A percentile compares a stretch with the other conserved stretches of the same genome.
These are phyloP conservation scores for Boletus subcaerulescens DNA, from an alignment of 768 basidiomycete genomes.

Conservation along the genomic window DNA sequence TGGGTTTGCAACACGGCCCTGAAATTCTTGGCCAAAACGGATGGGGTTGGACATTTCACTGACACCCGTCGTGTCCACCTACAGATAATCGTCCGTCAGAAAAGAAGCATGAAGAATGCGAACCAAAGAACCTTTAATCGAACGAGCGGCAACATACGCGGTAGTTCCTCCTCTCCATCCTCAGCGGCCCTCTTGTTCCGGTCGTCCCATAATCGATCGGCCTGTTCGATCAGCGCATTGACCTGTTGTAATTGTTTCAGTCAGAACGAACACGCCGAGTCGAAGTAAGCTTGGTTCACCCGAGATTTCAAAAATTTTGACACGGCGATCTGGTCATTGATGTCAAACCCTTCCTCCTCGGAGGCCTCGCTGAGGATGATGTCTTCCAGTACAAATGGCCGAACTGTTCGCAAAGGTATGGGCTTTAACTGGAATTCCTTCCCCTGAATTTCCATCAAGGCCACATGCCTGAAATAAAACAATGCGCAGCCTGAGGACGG, in stretches of 20 bases:
- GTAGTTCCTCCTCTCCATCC: conserved; percentile 59
- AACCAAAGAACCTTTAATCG: conserved; percentile 65
- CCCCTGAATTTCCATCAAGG: conserved; percentile 81
- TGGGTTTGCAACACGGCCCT: conserved; percentile 89
- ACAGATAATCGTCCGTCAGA: not conserved
- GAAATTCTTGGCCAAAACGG: conserved; percentile 94
- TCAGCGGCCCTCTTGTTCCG: conserved; percentile 42
- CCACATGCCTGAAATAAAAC: conserved; percentile 69
- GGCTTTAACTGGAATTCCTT: conserved; percentile 86
- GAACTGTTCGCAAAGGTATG: conserved; percentile 84
- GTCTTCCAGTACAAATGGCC: conserved; percentile 91
- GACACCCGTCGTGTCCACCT: conserved; percentile 91
- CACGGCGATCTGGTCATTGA: conserved; percentile 80
- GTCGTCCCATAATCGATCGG: conserved; percentile 42
- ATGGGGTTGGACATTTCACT: conserved; percentile 93
- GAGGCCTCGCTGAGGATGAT: conserved; percentile 71
- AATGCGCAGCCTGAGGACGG: not conserved
- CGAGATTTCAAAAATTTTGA: conserved; percentile 73
- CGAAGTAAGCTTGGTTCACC: conserved; percentile 39
- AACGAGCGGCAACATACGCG: conserved; percentile 81
- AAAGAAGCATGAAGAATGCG: not conserved
- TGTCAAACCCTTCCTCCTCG: conserved; percentile 71
- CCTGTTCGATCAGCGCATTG: conserved; percentile 72
- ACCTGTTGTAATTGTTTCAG: conserved; percentile 45
- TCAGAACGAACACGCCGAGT: conserved; percentile 1